phyloP scores from a whole-genome alignment of 192 early-diverging fungal genomes.

The Dissophora ornata region DNA sequence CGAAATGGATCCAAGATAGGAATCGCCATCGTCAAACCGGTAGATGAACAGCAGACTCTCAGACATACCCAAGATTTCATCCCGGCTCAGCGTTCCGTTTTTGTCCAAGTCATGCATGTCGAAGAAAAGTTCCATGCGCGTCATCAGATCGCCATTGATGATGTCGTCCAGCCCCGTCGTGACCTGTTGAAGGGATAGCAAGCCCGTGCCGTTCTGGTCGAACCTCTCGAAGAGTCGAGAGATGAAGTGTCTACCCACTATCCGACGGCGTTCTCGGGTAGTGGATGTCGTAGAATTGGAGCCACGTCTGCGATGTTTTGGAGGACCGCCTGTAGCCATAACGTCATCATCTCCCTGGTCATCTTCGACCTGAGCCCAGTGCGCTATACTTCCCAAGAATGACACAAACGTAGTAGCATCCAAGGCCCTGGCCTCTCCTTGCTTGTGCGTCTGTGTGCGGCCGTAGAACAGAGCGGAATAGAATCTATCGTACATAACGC shows the following conservation, averaged over 20 bases:
- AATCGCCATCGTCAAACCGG: slow-evolving; percentile 64
- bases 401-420: slow-evolving; percentile 79
- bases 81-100: slow-evolving; percentile 72
- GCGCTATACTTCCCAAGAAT: slow-evolving; percentile 78
- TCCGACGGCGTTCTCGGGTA: slow-evolving; percentile 37
- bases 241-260: slow-evolving; percentile 55
- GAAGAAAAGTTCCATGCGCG: slow-evolving; percentile 85
- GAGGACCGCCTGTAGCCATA: not conserved
- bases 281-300: slow-evolving; percentile 41
- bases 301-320: slow-evolving; percentile 39
- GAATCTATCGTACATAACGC: slow-evolving; percentile 90
- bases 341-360: slow-evolving; percentile 47
- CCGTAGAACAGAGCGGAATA: slow-evolving; percentile 83
- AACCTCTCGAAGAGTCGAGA: slow-evolving; percentile 62
- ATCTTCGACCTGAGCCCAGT: slow-evolving; percentile 68
- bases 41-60: slow-evolving; percentile 89
- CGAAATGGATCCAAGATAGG: slow-evolving; percentile 67
- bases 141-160: slow-evolving; percentile 82
- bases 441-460: slow-evolving; percentile 45
- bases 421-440: slow-evolving; percentile 57
- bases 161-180: slow-evolving; percentile 82
- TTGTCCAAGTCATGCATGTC: slow-evolving; percentile 79
- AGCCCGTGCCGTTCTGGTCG: slow-evolving; percentile 61
- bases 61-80: slow-evolving; percentile 86
- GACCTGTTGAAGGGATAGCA: slow-evolving; percentile 82